Base-by-base conservation (phyloP, 768 basidiomycete genomes). In the Daedaleopsis nitida region DNA sequence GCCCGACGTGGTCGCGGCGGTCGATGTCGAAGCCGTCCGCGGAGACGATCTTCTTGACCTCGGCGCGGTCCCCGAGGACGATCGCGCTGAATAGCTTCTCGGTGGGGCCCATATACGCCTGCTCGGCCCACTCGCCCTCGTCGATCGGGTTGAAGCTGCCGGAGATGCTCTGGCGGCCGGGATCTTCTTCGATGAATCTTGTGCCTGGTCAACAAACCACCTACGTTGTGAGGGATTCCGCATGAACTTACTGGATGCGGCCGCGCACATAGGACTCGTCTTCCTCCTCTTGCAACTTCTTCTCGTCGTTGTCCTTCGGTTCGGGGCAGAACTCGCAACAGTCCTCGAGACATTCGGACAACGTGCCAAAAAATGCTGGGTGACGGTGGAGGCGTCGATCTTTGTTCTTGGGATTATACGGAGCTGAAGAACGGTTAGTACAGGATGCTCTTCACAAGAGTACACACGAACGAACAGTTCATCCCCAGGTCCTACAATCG, bases 111-210 rank as follows among this genome's bases (percentile, higher is more conserved):
- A 86, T 77, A 69, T 87, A 88, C 10, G 82, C 85, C 62, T 85
- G 82, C 37, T 77, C 83, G 58, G 80, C 79, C 86, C 86, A 88
- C 76, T 86, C 85, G 12, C 84, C 85, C 13, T 80, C 82, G 62
- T 88, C 85, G 67, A 87, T 86, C 0, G 86, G 86, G 55, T 85
- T 82, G 76, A 87, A 87, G 66, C 82, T 83, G 1, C 86, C 86
- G 0, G 85, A 81, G 43, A 87, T 80, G 42, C 73, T 81, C 68
- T 87, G 86, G 11, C 85, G 82, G 0, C 85, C 84, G 3, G 85
- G 85, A 62, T 87, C 80, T 55, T 86, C 83, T 64, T 83, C 70
- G 19, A 86, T 81, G 69, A 86, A 87, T 39, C 84, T 85, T 59
- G 12, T 2, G 7, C 17, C 8, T 17, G 24, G 45, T 34, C 7